Evolutionary conservation across 306 rosid genomes (phyloP).

Genomic region (peach (Prunus persica)): DNA sequence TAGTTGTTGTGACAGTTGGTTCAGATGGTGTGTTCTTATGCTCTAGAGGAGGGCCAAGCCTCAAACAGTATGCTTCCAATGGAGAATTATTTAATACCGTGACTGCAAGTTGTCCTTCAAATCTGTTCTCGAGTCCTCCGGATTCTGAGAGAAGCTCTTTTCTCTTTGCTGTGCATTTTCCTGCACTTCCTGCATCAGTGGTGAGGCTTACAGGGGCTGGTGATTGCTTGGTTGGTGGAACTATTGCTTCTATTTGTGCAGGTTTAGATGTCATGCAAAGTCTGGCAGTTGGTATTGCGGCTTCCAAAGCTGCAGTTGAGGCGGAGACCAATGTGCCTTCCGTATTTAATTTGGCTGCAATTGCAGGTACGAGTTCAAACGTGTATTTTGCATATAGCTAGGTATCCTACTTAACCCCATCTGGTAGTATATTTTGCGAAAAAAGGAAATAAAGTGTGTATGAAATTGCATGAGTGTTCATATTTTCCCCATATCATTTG

Average conservation of each 20-base stretch:
- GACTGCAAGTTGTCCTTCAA: constrained; percentile 49
- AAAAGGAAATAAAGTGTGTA: constrained; percentile 4
- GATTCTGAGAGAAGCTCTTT: constrained; percentile 40
- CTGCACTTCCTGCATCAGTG: constrained; percentile 73
- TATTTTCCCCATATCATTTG: neutral
- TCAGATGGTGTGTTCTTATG: constrained; percentile 70
- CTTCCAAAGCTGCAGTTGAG: constrained; percentile 83
- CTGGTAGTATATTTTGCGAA: neutral
- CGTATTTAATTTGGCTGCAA: constrained; percentile 42
- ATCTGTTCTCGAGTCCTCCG: constrained; percentile 22
- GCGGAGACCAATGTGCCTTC: constrained; percentile 66
- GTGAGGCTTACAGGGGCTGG: constrained; percentile 87
- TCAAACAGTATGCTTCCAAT: constrained; percentile 15
- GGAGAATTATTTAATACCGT: constrained; percentile 41
- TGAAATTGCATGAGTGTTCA: neutral
- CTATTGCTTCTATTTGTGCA: constrained; percentile 61
- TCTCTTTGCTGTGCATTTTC: constrained; percentile 73
- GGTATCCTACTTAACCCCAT: neutral
- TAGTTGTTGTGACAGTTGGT: constrained; percentile 73
- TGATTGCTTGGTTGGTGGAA: constrained; percentile 93
- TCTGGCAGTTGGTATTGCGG: constrained; percentile 81
- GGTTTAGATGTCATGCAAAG: constrained; percentile 82
- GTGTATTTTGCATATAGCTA: neutral
- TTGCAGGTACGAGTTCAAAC: constrained; percentile 48
- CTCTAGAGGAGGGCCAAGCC: constrained; percentile 53